Evolutionary conservation across 768 basidiomycete genomes (phyloP).

Genomic region (Hydnum rufescens): DNA sequence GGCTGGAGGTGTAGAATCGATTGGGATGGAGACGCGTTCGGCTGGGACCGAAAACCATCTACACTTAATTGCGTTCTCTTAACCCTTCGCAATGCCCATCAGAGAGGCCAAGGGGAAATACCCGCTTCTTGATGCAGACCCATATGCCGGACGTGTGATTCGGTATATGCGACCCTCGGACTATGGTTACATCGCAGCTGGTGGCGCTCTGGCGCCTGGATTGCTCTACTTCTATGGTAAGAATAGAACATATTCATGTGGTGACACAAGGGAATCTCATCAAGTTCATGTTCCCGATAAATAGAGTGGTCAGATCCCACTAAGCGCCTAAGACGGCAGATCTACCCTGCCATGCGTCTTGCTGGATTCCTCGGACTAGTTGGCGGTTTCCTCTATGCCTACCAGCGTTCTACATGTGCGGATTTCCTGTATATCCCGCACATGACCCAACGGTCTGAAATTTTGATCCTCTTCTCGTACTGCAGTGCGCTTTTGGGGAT

Average conservation of each 20-base stretch:
- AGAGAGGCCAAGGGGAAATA: conserved; percentile 28
- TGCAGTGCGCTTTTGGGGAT: conserved; percentile 85
- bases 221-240: conserved; percentile 65
- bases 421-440: too few species aligned
- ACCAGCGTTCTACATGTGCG: conserved; percentile 77
- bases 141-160: conserved; percentile 70
- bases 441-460: not conserved
- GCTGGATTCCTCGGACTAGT: conserved; percentile 59
- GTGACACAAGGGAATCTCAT: not conserved
- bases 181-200: conserved; percentile 65
- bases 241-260: conserved; percentile 14
- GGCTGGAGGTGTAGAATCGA: too few species aligned
- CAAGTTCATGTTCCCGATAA: not conserved
- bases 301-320: conserved; percentile 29
- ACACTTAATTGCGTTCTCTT: not conserved
- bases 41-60: too few species aligned
- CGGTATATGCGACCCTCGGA: conserved; percentile 78
- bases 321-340: not conserved
- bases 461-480: not conserved
- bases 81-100: conserved; percentile 5
- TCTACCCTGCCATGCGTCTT: conserved; percentile 18
- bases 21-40: too few species aligned
- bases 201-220: conserved; percentile 66
- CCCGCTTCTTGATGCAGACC: conserved; percentile 89
- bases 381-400: conserved; percentile 84